Conservation (phyloP, 2,329 filamentous ascomycete species). For the Nannizziopsis arthrosporioides region DNA sequence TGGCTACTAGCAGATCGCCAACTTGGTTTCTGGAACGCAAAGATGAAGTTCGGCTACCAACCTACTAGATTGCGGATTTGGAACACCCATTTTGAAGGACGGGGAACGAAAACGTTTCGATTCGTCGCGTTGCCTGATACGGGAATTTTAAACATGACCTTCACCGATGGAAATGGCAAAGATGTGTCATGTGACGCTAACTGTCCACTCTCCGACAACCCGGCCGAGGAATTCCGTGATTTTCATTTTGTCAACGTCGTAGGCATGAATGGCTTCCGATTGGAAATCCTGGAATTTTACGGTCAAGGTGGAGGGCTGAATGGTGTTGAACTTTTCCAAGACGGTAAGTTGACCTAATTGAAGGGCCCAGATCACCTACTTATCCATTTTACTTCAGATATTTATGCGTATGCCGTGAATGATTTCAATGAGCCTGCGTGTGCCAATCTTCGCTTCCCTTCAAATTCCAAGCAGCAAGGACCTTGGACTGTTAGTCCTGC, state of each 20-base stretch:
- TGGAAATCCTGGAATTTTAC: conserved; percentile 81
- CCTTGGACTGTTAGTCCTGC: conserved; percentile 62
- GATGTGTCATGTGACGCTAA: conserved; percentile 63
- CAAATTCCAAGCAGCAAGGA: conserved; percentile 58
- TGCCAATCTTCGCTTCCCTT: conserved; percentile 51
- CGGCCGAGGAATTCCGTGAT: conserved; percentile 61
- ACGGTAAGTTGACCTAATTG: conserved; percentile 38
- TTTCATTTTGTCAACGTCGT: conserved; percentile 82
- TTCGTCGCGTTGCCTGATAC: conserved; percentile 75
- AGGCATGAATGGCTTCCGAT: conserved; percentile 74
- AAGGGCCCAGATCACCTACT: conserved; percentile 10
- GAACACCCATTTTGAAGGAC: conserved; percentile 73
- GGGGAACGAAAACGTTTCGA: conserved; percentile 78
- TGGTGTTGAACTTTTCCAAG: conserved; percentile 75
- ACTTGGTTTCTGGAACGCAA: conserved; percentile 70
- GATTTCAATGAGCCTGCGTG: conserved; percentile 83
- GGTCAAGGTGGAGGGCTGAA: conserved; percentile 72
- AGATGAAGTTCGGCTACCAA: conserved; percentile 70
- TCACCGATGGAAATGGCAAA: conserved; percentile 57
- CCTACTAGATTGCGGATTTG: conserved; percentile 79
- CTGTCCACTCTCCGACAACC: conserved; percentile 70
- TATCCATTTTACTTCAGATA: conserved; percentile 38
- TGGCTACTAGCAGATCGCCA: conserved; percentile 70
- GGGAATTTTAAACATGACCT: conserved; percentile 94
- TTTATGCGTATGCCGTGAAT: conserved; percentile 72